Conservation (phyloP, 805 yeast species). For the Candida hispaniensis region DNA sequence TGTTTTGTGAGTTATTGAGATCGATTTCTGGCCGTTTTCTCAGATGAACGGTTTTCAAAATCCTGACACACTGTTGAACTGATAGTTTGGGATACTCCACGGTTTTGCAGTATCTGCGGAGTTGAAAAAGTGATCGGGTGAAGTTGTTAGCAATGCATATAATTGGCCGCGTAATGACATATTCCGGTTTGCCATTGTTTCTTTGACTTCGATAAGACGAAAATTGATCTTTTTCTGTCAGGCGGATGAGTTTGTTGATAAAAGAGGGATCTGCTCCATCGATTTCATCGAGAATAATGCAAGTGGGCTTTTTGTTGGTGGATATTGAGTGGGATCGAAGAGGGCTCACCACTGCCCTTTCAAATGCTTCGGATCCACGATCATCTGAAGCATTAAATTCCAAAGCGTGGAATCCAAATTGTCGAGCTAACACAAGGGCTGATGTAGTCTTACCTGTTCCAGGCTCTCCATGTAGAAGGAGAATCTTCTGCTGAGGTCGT, state of each 20-base stretch:
- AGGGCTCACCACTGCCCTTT: constrained; percentile 49
- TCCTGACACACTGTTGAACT: constrained; percentile 36
- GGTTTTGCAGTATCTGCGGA: constrained; percentile 65
- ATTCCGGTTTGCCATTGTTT: constrained; percentile 25
- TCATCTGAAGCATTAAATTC: constrained; percentile 86
- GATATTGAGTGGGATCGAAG: constrained; percentile 51
- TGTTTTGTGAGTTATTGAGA: constrained; percentile 1
- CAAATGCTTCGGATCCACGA: constrained; percentile 48
- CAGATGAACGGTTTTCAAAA: constrained; percentile 44
- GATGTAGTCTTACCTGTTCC: constrained; percentile 90
- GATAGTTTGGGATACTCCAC: constrained; percentile 54
- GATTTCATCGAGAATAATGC: constrained; percentile 80
- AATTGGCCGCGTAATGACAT: constrained; percentile 64
- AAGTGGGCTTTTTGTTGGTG: constrained; percentile 55
- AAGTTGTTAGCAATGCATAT: constrained; percentile 87
- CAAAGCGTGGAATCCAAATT: constrained; percentile 65
- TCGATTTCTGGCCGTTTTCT: constrained; percentile 40
- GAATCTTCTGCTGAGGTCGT: constrained; percentile 51
- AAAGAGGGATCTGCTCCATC: constrained; percentile 62
- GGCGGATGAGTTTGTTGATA: constrained; percentile 45
- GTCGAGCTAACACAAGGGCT: constrained; percentile 73
- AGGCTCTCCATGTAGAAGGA: constrained; percentile 82
- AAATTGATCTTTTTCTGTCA: constrained; percentile 47
- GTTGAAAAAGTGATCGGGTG: constrained; percentile 60
- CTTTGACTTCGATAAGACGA: constrained; percentile 25